These are phyloP conservation scores for Cystoderma amianthinum DNA, from an alignment of 768 basidiomycete genomes.

Conservation along the genomic window DNA sequence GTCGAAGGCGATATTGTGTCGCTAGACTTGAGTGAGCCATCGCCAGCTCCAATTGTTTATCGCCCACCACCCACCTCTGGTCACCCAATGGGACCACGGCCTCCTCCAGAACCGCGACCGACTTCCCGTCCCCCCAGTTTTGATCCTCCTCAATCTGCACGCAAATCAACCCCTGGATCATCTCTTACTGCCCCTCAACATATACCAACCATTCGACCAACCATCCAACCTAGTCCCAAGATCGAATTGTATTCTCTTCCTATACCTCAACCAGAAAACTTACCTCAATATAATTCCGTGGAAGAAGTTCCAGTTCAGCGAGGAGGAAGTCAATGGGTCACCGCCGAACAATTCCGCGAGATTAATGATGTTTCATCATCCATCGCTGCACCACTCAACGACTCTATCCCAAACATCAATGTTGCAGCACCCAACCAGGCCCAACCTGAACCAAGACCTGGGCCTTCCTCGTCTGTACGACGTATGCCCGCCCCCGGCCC, in stretches of 20 bases:
- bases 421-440: conserved; percentile 1
- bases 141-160: background rate
- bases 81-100: background rate
- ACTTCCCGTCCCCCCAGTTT: background rate
- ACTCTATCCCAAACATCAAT: background rate
- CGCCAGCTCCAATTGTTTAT: background rate
- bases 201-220: background rate
- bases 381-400: conserved; percentile 4
- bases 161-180: background rate
- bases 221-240: conserved; percentile 12
- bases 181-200: background rate
- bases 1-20: no score
- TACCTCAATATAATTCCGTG: conserved; percentile 13
- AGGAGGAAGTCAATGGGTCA: conserved; percentile 27
- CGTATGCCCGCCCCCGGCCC: conserved; percentile 5
- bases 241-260: conserved; percentile 20
- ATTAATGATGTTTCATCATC: conserved; percentile 11
- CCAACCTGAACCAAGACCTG: conserved; percentile 2
- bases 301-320: conserved; percentile 12
- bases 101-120: background rate
- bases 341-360: conserved; percentile 23
- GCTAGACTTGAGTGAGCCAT: background rate
- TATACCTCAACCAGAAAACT: conserved; percentile 22
- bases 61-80: conserved; percentile 2
- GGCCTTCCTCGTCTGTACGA: background rate